Evolutionary conservation across 441 rosid species (phyloP).

Genomic region (Aleurites moluccanus): DNA sequence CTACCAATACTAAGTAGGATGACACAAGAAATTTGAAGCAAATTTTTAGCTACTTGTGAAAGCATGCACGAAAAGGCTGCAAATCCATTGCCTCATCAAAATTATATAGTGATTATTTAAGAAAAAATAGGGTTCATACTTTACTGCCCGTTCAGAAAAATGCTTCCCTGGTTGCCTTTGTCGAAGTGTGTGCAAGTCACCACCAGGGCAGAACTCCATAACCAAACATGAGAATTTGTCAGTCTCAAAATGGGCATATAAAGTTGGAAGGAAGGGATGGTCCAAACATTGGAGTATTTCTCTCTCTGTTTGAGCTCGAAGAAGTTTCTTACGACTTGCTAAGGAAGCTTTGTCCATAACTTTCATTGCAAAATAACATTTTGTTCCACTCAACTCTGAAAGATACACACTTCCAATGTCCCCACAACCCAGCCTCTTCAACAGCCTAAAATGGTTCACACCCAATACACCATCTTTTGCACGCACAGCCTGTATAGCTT

Average conservation of each 20-base stretch:
- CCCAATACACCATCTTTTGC: constrained; percentile 67
- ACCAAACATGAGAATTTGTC: constrained; percentile 75
- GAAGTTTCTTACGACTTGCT: constrained; percentile 79
- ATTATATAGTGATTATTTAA: not conserved
- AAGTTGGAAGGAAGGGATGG: constrained; percentile 86
- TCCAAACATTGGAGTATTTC: constrained; percentile 79
- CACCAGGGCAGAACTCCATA: constrained; percentile 87
- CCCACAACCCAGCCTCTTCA: constrained; percentile 82
- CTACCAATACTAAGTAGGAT: not conserved
- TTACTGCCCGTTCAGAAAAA: constrained; percentile 81
- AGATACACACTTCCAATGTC: constrained; percentile 91
- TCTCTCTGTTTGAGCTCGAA: constrained; percentile 86
- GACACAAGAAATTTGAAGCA: not conserved
- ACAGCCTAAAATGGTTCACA: constrained; percentile 71
- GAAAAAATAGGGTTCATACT: constrained; percentile 47
- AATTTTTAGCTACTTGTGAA: not conserved
- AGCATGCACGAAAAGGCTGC: constrained; percentile 1
- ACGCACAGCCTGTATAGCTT: constrained; percentile 80
- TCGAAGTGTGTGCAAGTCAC: constrained; percentile 79
- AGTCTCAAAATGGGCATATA: constrained; percentile 73
- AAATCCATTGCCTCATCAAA: not conserved
- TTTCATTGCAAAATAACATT: constrained; percentile 83
- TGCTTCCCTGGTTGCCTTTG: constrained; percentile 84
- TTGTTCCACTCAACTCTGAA: constrained; percentile 75
- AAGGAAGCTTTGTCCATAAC: constrained; percentile 86